phyloP scores from a whole-genome alignment of 768 basidiomycete genomes.

The Pisolithus tinctorius region DNA sequence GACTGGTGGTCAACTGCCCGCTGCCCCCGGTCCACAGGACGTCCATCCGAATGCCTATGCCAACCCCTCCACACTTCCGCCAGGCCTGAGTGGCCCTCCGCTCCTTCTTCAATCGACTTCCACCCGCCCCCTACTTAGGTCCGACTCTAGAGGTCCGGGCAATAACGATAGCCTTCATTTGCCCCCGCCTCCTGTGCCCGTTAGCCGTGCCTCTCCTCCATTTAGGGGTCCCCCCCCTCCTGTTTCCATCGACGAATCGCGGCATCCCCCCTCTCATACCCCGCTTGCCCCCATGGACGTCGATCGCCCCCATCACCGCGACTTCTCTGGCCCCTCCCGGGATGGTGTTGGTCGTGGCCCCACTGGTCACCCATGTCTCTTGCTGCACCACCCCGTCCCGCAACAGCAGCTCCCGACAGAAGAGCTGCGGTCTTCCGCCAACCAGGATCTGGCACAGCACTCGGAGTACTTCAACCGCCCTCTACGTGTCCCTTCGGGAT shows the following conservation, averaged over 20 bases:
- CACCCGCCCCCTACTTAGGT: conserved; percentile 47
- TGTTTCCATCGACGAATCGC: conserved; percentile 67
- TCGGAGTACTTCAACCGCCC: conserved; percentile 53
- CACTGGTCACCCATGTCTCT: conserved; percentile 45
- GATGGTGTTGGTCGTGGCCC: conserved; percentile 45
- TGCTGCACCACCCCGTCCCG: conserved; percentile 65
- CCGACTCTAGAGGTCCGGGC: conserved; percentile 59
- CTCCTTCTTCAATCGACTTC: conserved; percentile 48
- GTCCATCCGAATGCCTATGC: conserved; percentile 96
- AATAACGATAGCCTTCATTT: conserved; percentile 36
- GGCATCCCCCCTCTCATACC: conserved; percentile 61
- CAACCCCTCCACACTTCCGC: conserved; percentile 65
- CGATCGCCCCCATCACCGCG: conserved; percentile 52
- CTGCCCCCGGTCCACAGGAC: conserved; percentile 89
- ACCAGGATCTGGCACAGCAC: conserved; percentile 36
- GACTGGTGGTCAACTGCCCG: conserved; percentile 68
- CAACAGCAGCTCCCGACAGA: conserved; percentile 50
- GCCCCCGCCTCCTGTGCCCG: conserved; percentile 52
- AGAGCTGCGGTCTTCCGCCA: conserved; percentile 39
- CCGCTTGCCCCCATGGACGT: conserved; percentile 76
- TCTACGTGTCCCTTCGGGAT: conserved; percentile 49
- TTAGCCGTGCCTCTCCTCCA: conserved; percentile 53
- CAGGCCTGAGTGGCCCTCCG: conserved; percentile 61
- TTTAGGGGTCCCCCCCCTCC: conserved; percentile 83
- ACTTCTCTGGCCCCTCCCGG: conserved; percentile 45